Percentiles rank a stretch among this genome's conserved stretches.
phyloP scores from a whole-genome alignment of 2,329 filamentous ascomycete genomes.

The Penicillium psychrosexuale region DNA sequence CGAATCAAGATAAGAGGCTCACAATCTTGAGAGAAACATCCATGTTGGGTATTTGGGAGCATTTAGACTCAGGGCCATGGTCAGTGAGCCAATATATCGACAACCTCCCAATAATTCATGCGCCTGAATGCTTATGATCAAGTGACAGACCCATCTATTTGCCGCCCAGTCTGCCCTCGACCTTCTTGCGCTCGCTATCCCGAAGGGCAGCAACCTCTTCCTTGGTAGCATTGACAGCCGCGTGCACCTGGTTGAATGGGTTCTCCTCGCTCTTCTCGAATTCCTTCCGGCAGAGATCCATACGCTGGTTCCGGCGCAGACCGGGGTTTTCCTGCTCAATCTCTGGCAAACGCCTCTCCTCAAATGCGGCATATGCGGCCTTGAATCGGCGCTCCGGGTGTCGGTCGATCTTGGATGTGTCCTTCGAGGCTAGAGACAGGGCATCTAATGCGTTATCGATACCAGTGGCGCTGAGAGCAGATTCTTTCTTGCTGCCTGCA shows the following conservation, averaged over 20 bases:
- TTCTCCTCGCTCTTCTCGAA: constrained; percentile 95
- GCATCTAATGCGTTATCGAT: constrained; percentile 94
- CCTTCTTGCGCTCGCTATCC: constrained; percentile 66
- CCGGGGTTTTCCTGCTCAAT: constrained; percentile 81
- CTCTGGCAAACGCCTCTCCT: constrained; percentile 76
- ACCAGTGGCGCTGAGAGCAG: constrained; percentile 73
- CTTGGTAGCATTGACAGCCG: constrained; percentile 70
- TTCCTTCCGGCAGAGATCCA: constrained; percentile 81
- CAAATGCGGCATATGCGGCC: constrained; percentile 77
- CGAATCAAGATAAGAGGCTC: background rate
- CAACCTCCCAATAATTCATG: background rate
- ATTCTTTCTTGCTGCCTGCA: constrained; percentile 45
- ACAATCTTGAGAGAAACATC: background rate
- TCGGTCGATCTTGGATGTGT: constrained; percentile 70
- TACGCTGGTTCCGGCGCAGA: constrained; percentile 76
- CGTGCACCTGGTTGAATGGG: constrained; percentile 83
- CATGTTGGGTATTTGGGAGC: background rate
- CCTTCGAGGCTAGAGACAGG: constrained; percentile 62
- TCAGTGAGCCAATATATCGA: background rate
- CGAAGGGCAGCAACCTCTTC: constrained; percentile 70
- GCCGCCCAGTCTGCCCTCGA: constrained; percentile 63
- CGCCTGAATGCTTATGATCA: background rate
- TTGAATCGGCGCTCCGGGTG: constrained; percentile 87
- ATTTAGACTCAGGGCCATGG: background rate
- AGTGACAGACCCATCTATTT: constrained; percentile 16